Percentiles rank a stretch among this genome's conserved stretches.
Conservation (phyloP, 805 yeast species). For the Saccharomycopsis fodiens region DNA sequence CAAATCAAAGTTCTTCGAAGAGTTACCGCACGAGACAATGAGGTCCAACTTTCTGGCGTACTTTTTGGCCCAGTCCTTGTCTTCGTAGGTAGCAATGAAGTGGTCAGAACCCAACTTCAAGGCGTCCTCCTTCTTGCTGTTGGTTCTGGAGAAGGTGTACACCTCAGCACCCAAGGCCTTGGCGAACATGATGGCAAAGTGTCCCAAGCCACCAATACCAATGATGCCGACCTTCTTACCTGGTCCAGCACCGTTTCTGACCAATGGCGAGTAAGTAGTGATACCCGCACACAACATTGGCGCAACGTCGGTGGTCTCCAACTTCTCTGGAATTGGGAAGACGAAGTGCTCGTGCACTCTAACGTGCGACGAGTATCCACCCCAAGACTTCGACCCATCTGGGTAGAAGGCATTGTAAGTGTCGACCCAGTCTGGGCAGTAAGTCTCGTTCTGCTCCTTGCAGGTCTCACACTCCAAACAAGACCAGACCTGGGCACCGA, state of each 20-base stretch:
- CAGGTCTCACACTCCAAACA: slow-evolving; percentile 32
- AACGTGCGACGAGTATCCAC: slow-evolving; percentile 44
- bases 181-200: slow-evolving; percentile 53
- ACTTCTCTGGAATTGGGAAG: slow-evolving; percentile 40
- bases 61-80: slow-evolving; percentile 29
- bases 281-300: slow-evolving; percentile 53
- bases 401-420: slow-evolving; percentile 31
- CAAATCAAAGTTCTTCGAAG: slow-evolving; percentile 43
- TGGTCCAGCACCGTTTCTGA: slow-evolving; percentile 34
- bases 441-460: slow-evolving; percentile 32
- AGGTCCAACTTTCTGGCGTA: slow-evolving; percentile 36
- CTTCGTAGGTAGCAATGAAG: slow-evolving; percentile 41
- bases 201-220: slow-evolving; percentile 66
- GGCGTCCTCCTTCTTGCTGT: slow-evolving; percentile 45
- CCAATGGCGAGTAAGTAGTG: slow-evolving; percentile 46
- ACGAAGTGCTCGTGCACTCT: slow-evolving; percentile 37
- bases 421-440: slow-evolving; percentile 30
- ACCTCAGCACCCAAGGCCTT: slow-evolving; percentile 59
- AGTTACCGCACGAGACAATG: slow-evolving; percentile 45
- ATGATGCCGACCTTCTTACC: slow-evolving; percentile 48
- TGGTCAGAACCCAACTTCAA: slow-evolving; percentile 47
- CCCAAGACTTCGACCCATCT: slow-evolving; percentile 33
- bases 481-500: slow-evolving; percentile 36
- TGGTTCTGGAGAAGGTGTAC: slow-evolving; percentile 46
- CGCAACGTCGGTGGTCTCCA: slow-evolving; percentile 37